Conservation (phyloP, 345 rosid species). For the Bruguiera sexangula region DNA sequence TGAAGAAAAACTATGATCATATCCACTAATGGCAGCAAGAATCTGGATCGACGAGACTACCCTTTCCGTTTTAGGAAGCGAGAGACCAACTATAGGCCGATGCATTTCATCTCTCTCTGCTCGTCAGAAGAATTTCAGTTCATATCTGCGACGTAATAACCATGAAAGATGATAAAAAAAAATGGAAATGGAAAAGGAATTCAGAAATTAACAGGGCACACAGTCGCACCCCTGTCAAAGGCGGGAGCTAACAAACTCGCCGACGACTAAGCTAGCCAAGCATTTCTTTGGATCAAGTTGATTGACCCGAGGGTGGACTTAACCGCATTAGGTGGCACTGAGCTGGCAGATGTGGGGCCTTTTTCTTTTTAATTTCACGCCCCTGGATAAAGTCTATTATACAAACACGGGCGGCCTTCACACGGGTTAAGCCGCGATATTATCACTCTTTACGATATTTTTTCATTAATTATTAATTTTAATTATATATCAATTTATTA, state of each 20-base stretch:
- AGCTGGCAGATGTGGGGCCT: conserved; percentile 9
- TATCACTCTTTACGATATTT: too few species aligned
- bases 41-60: background rate
- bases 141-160: conserved; percentile 22
- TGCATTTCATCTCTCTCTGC: conserved; percentile 16
- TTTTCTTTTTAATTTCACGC: conserved; percentile 15
- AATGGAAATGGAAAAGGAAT: background rate
- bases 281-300: background rate
- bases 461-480: too few species aligned
- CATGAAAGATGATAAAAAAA: background rate
- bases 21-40: background rate
- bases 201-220: background rate
- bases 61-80: background rate
- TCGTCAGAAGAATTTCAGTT: conserved; percentile 25
- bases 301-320: conserved; percentile 13
- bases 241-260: background rate
- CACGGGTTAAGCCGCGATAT: too few species aligned
- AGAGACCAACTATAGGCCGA: background rate
- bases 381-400: background rate
- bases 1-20: too few species aligned
- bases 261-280: background rate
- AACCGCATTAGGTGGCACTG: background rate
- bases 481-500: too few species aligned
- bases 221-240: background rate
- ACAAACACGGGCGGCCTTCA: too few species aligned